Base-by-base conservation (phyloP, 768 basidiomycete species). In the Sarcodon sp. region DNA sequence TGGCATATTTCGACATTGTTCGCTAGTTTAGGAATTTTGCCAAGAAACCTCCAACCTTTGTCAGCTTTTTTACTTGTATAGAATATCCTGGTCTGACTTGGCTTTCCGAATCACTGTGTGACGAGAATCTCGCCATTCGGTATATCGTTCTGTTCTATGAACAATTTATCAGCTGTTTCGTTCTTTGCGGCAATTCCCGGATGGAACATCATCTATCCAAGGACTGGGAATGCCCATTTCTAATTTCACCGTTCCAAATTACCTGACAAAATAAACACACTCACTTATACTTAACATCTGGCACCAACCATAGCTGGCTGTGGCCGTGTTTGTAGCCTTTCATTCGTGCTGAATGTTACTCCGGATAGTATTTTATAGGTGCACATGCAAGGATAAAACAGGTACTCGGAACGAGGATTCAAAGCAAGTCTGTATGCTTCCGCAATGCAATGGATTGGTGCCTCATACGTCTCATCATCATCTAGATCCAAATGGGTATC, bases 371-470 rank as follows among this genome's bases (percentile, higher is more conserved):
- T 49, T 66, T 70, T 49, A 56, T 70, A 72, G 76, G 57, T 64
- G 73, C 33, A 69, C 76, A 6, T 58, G 75, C 27, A 69, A 71
- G 55, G 76, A 77, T 51, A 68, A 75, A 43, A 72, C 71, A 18
- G 72, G 72, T 13, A 67, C 76, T 11, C 74, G 75, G 55, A 74
- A 76, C 54, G 69, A 64, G 21, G 21, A 27, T 27, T 27, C 21
- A 27, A 27, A 4, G 21, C 21, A 27, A 27, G 21, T 27, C 4
- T 27, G 4, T 4, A 4, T 27, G 21, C 21, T 27, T 27, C 21
- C 21, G 4, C 21, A 27, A 27, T 27, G 21, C 4, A 27, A 4
- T 27, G 21, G 3, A 27, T 27, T 27, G 21, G 21, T 27, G 21
- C 4, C 21, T 27, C 21, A 27, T 27, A 27, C n/a, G n/a, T n/a